Conservation (phyloP, 1,284 basidiomycete species). For the Pyrrhoderma noxium region DNA sequence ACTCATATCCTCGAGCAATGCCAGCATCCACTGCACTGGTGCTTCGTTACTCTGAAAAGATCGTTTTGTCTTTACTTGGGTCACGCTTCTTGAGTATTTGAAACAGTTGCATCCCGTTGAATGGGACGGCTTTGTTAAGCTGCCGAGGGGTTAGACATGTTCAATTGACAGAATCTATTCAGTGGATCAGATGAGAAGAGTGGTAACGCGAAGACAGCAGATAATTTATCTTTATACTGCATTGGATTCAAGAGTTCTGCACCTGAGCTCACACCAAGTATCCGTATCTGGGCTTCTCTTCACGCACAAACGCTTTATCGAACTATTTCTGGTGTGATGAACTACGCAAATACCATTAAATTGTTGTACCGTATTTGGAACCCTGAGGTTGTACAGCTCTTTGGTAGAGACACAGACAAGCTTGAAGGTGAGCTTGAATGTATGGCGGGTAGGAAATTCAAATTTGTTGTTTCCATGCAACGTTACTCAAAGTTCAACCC, state of each 20-base stretch:
- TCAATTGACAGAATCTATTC: slow-evolving; percentile 75
- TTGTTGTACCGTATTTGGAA: too few species aligned
- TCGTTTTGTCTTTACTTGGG: slow-evolving; percentile 88
- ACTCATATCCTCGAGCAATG: too few species aligned
- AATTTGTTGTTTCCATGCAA: too few species aligned
- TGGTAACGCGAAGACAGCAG: too few species aligned
- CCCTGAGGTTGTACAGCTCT: slow-evolving; percentile 95
- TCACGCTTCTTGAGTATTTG: slow-evolving; percentile 92
- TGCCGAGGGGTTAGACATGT: slow-evolving; percentile 87
- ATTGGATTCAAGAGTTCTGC: too few species aligned
- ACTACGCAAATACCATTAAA: too few species aligned
- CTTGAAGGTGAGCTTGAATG: slow-evolving; percentile 95
- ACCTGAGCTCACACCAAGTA: too few species aligned
- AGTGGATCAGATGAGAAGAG: slow-evolving; percentile 78
- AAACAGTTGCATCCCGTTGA: slow-evolving; percentile 97
- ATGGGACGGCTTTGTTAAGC: too few species aligned
- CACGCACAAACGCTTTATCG: too few species aligned
- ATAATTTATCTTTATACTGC: too few species aligned
- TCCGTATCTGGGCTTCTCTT: too few species aligned
- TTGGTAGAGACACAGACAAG: slow-evolving; percentile 96
- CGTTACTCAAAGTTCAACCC: slow-evolving; percentile 99
- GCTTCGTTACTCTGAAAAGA: slow-evolving; percentile 98
- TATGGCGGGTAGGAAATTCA: slow-evolving; percentile 98
- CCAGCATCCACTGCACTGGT: slow-evolving; percentile 94
- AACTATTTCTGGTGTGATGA: too few species aligned